Conservation (phyloP, 1,139 yeast genomes). For the Nakaseomyces nivariensis region DNA sequence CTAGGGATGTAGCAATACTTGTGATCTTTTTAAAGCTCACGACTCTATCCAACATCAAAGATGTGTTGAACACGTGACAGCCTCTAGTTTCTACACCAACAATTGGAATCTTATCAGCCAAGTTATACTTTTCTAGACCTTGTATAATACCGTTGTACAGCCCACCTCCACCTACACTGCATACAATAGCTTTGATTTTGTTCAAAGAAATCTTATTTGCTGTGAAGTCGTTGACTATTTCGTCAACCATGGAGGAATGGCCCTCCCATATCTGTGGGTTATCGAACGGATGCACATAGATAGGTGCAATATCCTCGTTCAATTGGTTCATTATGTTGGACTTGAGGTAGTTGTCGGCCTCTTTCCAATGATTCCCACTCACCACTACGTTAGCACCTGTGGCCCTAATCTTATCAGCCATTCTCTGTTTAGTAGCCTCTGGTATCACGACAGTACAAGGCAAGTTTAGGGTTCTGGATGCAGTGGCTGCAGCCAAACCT, state of each 20-base stretch:
- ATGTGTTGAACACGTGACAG: conserved; percentile 46
- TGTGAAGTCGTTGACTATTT: conserved; percentile 38
- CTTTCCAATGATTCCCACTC: conserved; percentile 52
- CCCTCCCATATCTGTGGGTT: conserved; percentile 60
- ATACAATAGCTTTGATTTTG: conserved; percentile 47
- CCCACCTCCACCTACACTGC: conserved; percentile 74
- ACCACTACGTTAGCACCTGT: conserved; percentile 48
- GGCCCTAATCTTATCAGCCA: conserved; percentile 33
- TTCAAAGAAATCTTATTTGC: conserved; percentile 12
- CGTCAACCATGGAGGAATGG: conserved; percentile 51
- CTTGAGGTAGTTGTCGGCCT: conserved; percentile 48
- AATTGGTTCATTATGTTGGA: conserved; percentile 30
- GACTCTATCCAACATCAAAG: conserved; percentile 38
- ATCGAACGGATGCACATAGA: conserved; percentile 67
- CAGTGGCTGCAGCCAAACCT: conserved; percentile 64
- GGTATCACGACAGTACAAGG: conserved; percentile 65
- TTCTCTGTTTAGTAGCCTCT: conserved; percentile 33
- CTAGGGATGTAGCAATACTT: conserved; percentile 53
- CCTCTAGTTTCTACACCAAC: conserved; percentile 52
- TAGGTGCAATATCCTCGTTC: conserved; percentile 29
- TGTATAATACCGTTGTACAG: conserved; percentile 51
- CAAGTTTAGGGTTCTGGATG: conserved; percentile 38
- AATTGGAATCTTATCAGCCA: conserved; percentile 36
- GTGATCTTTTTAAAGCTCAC: conserved; percentile 39
- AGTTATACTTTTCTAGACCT: conserved; percentile 40